Conservation (phyloP, 1,284 basidiomycete species). For the Cystobasidium sp. region DNA sequence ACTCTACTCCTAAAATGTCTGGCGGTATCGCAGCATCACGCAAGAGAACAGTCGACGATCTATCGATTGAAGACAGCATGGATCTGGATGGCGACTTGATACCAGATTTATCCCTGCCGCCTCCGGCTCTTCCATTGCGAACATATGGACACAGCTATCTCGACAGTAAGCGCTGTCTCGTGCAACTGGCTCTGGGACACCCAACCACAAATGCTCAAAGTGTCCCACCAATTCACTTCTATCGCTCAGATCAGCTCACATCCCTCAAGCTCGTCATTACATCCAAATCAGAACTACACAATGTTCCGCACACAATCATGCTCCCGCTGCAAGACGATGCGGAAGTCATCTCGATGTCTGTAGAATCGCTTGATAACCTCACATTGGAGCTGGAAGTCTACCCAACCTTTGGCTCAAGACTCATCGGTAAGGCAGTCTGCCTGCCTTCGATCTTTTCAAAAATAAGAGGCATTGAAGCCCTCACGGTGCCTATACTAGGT, state of each 20-base stretch:
- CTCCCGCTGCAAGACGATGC: conserved; percentile 79
- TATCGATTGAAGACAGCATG: conserved; percentile 43
- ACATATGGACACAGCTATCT: conserved; percentile 84
- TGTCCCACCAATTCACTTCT: conserved; percentile 57
- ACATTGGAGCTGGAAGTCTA: conserved; percentile 92
- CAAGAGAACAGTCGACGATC: conserved; percentile 18
- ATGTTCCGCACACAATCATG: conserved; percentile 84
- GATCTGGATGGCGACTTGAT: conserved; percentile 74
- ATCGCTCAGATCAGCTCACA: conserved; percentile 61
- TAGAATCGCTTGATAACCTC: conserved; percentile 72
- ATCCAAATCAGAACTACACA: conserved; percentile 75
- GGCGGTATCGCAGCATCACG: neutral
- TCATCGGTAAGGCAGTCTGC: conserved; percentile 90
- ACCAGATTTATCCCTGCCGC: conserved; percentile 89
- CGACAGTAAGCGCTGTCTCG: conserved; percentile 76
- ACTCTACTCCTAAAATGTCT: neutral
- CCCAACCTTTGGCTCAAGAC: conserved; percentile 97
- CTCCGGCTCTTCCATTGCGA: conserved; percentile 95
- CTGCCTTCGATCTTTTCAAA: conserved; percentile 74
- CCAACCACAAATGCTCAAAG: conserved; percentile 54
- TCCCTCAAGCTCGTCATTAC: conserved; percentile 94
- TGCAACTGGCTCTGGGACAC: conserved; percentile 86
- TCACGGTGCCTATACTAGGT: conserved; percentile 85
- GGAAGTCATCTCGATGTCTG: conserved; percentile 88
- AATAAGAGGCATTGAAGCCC: conserved; percentile 60